Evolutionary conservation across 2,329 filamentous ascomycete genomes (phyloP).

Genomic region (Calonectria crousiana): DNA sequence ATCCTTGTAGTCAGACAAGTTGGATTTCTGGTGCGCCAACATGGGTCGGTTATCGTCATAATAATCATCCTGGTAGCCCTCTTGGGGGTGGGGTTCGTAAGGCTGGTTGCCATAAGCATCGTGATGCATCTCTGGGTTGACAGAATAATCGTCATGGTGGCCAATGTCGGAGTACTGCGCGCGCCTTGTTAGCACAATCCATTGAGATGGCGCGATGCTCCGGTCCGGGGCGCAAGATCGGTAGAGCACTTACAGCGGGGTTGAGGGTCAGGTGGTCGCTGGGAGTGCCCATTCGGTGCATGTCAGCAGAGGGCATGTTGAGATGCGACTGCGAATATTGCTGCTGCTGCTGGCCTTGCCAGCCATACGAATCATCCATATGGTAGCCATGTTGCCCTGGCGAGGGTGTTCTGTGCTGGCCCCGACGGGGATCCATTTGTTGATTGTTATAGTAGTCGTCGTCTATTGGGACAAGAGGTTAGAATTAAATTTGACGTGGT

Average conservation of each 20-base stretch:
- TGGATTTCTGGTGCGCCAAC: conserved; percentile 71
- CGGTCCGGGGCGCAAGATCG: neutral
- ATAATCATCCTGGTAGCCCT: conserved; percentile 75
- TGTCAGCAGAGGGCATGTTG: conserved; percentile 45
- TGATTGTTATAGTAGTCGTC: conserved; percentile 70
- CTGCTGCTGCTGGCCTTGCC: conserved; percentile 37
- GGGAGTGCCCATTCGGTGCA: conserved; percentile 64
- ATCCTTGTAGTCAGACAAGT: conserved; percentile 58
- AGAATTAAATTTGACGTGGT: conserved; percentile 30
- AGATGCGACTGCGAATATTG: conserved; percentile 42
- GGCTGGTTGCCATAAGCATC: conserved; percentile 88
- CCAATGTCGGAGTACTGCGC: conserved; percentile 64
- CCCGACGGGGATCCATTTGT: conserved; percentile 61
- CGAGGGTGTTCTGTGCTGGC: conserved; percentile 43
- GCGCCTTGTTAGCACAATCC: conserved; percentile 21
- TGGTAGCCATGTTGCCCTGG: conserved; percentile 78
- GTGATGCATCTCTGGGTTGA: conserved; percentile 88
- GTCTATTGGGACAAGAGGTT: conserved; percentile 53
- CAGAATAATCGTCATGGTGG: conserved; percentile 72
- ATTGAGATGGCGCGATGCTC: neutral
- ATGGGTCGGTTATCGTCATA: conserved; percentile 83
- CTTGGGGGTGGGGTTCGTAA: conserved; percentile 77
- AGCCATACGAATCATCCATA: conserved; percentile 78
- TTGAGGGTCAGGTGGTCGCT: conserved; percentile 86
- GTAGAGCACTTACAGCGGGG: conserved; percentile 75